Evolutionary conservation across 768 basidiomycete species (phyloP), one percentile per base, ranked within the genome.

Genomic region (Podaxis sp.): DNA sequence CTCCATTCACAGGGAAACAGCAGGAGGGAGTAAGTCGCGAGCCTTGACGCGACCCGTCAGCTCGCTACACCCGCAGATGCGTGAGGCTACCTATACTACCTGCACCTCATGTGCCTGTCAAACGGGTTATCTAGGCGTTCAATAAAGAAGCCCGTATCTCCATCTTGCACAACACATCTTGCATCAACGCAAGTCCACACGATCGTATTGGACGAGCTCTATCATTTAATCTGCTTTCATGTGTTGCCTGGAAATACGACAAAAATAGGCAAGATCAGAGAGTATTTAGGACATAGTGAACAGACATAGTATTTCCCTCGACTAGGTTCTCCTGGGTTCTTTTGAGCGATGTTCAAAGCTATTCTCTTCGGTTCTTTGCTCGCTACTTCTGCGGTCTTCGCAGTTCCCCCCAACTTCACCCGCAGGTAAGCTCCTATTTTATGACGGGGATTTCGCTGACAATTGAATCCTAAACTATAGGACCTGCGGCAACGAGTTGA

Each of bases 401-500:
- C 71, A 11, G 61, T 64, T 16, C 71, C 74, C 10, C 63, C 69
- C 57, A 70, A 70, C 25, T 36, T 47, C 21, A 50, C 56, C 36
- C 46, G 56, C 35, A 57, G 56, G 56, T 57, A 14, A 48, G 23
- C 25, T 36, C 10, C 46, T 2, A 25, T 6, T 0, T 37, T 37
- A 10, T 10, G 6, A 18, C 28, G 27, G 0, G 9, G 23, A 16
- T 5, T 14, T 47, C 9, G 37, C 38, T 40, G 16, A 18, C 40
- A 44, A n/a, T 55, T 35, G 60, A 46, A 25, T 67, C 40, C 37
- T 28, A 28, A 51, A 60, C 16, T 55, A 61, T 40, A 73, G 69
- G 64, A 61, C 61, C 14, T 82, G 81, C 61, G 80, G 78, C 53
- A 76, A 72, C 7, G 62, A 62, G 58, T 71, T 77, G 63, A 73